Percentiles rank a stretch among this genome's conserved stretches.
These are phyloP conservation scores for Solanum etuberosum DNA, from an alignment of 257 asterid species.

Conservation along the genomic window DNA sequence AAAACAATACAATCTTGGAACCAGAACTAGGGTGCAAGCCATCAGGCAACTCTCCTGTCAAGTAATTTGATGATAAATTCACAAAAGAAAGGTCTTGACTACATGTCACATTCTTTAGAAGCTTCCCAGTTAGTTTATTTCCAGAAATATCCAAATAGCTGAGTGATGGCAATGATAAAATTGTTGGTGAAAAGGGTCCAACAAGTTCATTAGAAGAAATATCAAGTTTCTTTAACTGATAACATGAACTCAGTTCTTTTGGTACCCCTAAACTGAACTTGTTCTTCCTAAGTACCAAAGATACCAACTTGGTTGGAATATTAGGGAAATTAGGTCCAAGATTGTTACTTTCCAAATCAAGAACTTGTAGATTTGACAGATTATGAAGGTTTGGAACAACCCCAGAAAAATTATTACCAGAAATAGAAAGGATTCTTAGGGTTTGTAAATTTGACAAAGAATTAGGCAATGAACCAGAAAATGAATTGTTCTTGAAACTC, in stretches of 20 bases:
- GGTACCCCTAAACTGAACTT: slow-evolving; percentile 41
- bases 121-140: slow-evolving; percentile 61
- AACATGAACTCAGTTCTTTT: slow-evolving; percentile 33
- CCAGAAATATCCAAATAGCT: slow-evolving; percentile 54
- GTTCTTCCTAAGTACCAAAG: slow-evolving; percentile 51
- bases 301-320: slow-evolving; percentile 42
- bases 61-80: slow-evolving; percentile 48
- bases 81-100: slow-evolving; percentile 29
- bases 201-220: slow-evolving; percentile 45
- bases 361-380: slow-evolving; percentile 61
- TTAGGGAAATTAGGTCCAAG: slow-evolving; percentile 64
- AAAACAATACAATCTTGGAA: slow-evolving; percentile 20
- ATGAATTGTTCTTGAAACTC: slow-evolving; percentile 66
- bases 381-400: slow-evolving; percentile 30
- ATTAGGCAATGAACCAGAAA: slow-evolving; percentile 40
- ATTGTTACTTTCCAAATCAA: slow-evolving; percentile 51
- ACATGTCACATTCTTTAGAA: slow-evolving; percentile 49
- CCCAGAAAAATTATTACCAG: slow-evolving; percentile 51
- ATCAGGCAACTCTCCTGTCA: slow-evolving; percentile 72
- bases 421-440: slow-evolving; percentile 44
- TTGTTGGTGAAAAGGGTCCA: slow-evolving; percentile 36
- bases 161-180: slow-evolving; percentile 52
- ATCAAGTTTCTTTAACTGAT: slow-evolving; percentile 52
- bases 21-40: slow-evolving; percentile 21
- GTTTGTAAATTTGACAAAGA: slow-evolving; percentile 23